Evolutionary conservation across 2,329 filamentous ascomycete genomes (phyloP).

Genomic region (Zalaria obscura): DNA sequence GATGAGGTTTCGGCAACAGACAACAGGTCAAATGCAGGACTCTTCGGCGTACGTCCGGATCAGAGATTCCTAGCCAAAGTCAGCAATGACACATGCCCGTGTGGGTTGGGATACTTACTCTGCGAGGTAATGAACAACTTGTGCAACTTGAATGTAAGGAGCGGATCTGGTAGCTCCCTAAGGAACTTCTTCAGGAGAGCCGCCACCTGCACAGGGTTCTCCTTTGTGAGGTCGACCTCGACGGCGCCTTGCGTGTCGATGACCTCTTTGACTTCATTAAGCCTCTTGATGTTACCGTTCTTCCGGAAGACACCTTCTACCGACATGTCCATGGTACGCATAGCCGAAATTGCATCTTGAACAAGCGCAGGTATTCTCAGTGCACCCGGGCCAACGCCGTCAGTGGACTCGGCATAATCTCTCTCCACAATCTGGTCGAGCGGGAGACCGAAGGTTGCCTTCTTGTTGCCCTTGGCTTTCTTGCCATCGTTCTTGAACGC

Average conservation of each 20-base stretch:
- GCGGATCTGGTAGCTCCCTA: conserved; percentile 81
- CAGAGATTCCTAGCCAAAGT: conserved; percentile 48
- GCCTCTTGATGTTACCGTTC: conserved; percentile 93
- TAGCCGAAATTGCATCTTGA: conserved; percentile 86
- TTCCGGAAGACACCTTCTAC: conserved; percentile 98
- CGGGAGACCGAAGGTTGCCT: conserved; percentile 82
- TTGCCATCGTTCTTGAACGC: conserved; percentile 52
- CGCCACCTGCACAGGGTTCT: conserved; percentile 86
- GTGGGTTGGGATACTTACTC: conserved; percentile 33
- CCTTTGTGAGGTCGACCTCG: conserved; percentile 70
- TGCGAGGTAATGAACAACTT: conserved; percentile 79
- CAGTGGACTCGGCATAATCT: conserved; percentile 93
- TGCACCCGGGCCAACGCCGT: conserved; percentile 84
- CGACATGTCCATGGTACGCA: conserved; percentile 98
- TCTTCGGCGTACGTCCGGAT: conserved; percentile 68
- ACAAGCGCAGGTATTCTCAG: conserved; percentile 84
- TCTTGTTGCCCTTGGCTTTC: conserved; percentile 73
- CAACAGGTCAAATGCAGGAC: conserved; percentile 86
- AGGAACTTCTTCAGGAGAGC: conserved; percentile 92
- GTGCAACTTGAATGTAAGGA: conserved; percentile 92
- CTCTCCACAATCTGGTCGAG: conserved; percentile 81
- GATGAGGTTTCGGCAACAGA: conserved; percentile 77
- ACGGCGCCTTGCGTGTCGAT: conserved; percentile 81
- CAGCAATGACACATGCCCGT: conserved; percentile 6
- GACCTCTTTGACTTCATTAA: conserved; percentile 71